Base-by-base conservation (phyloP, 2,329 filamentous ascomycete species). In the Curvularia lunata region DNA sequence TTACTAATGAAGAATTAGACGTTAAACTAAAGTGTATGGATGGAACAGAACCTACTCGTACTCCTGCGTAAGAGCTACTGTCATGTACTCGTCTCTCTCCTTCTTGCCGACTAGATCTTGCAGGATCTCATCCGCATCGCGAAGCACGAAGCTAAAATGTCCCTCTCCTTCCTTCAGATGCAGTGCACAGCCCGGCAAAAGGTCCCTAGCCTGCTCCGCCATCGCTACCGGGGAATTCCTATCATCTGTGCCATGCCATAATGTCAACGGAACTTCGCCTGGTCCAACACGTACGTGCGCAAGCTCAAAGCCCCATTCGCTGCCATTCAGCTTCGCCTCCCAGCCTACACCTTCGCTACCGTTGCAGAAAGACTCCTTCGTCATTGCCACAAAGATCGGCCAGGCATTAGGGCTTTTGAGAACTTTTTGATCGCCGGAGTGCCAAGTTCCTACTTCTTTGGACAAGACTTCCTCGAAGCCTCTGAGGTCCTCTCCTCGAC, bases 191-290 rank as follows among this genome's bases (percentile, higher is more conserved):
- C 61, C 62, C 1, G 63, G 59, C 48, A 75, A 65, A 23, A 66
- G 32, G 23, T 64, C 62, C 12, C 64, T 59, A 1, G 73, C 72
- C 48, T 67, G 70, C 27, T 56, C 49, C 3, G 62, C 66, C 70
- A 69, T 71, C 12, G 50, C 46, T 21, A 63, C 59, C 8, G 73
- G 69, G 25, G 63, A 68, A 32, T 71, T 67, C 18, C 63, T 54
- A 53, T 77, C 75, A n/a, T 69, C 60, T 3, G 49, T 58, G 0
- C 73, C 74, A 63, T 77, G 75, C 74, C 74, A 77, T 10, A 77
- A 34, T 4, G 68, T 68, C 37, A 75, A 58, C 2, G 63, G 54
- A 12, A 70, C 52, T 1, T 58, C 62, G 3, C 52, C 42, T 9
- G 64, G 61, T 12, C 63, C 67, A 21, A 67, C 58, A 27, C 58